Base-by-base conservation (phyloP, 1,284 basidiomycete species). In the Clitocybe nebularis region DNA sequence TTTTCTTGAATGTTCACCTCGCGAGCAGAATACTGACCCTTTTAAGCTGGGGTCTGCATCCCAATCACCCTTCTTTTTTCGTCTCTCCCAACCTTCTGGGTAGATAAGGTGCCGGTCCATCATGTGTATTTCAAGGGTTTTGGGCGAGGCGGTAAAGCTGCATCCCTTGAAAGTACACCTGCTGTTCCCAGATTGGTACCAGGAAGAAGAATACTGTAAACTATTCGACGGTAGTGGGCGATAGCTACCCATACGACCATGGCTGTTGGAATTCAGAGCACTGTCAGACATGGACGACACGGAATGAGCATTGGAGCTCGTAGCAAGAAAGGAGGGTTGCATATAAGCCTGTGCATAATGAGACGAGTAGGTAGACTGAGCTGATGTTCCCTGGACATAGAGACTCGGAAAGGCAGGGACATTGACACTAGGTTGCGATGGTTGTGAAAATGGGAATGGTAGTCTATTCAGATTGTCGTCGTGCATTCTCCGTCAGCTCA, bases 101-200 rank as follows among this genome's bases (percentile, higher is more conserved):
- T 82, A 93, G 38, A 93, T 83, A 37, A 94, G 68, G 63, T 94
- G 93, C 14, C 91, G 72, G 59, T 95, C 93, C 80, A 92, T 93
- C 77, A 85, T 89, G 59, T 95, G 93, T 14, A 75, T 72, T 59
- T 90, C 83, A 3, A 94, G 79, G 20, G 80, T 70, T 55, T 88
- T 87, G 28, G 72, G 69, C 5, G 88, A 81, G 17, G 89, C 91
- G 20, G 72, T 71, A 56, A 91, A 96, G 5, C 63, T 59, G 61
- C 92, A 95, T 10, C 77, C 77, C 25, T 70, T 70, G 47, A 84
- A 70, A 1, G 75, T 74, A 62, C 92, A 95, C 43, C 72, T 72
- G 48, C 51, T 56, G 46, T 69, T 71, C 4, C 87, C 87, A 29
- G 77, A 58, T 43, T 79, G 77, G 56, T 82, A 81, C 81, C 81